Evolutionary conservation across 805 yeast genomes (phyloP), one percentile per base, ranked within the genome.

Genomic region (Candida boleticola): DNA sequence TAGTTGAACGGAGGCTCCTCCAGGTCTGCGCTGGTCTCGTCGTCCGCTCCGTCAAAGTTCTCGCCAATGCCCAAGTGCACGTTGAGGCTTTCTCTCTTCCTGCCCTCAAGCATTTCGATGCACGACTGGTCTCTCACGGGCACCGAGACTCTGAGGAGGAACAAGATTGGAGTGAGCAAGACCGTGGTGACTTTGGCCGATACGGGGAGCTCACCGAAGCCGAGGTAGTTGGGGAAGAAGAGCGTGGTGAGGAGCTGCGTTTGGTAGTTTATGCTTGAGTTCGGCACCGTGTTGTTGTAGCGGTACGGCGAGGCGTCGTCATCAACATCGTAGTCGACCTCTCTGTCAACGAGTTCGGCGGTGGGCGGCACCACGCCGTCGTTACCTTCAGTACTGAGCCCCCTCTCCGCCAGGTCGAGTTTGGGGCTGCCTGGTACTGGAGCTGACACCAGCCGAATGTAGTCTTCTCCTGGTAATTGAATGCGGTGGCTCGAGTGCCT

Each of bases 51-150:
- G 7, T 7, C 7, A 11, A 7, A 7, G 5, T 13, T n/a, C n/a
- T 32, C 13, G n/a, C n/a, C 25, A 18, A 32, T 32, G 5, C 37
- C 29, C 30, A 13, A 35, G 29, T 13, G 31, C 11, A 11, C n/a
- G 29, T 27, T 29, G 16, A 29, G 40, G 11, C 31, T 35, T 6
- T 30, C 18, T 18, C 22, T 45, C 37, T 26, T 29, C 29, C 35
- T 34, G 26, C 27, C 25, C n/a, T 41, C 35, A 3, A 49, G 21
- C 16, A 37, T 25, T 22, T 23, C 37, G 18, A 50, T 37, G 4
- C 41, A 35, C 1, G 46, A n/a, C 20, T 53, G 54, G 17, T 62
- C 58, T 26, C 66, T 44, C 6, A 68, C 71, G 1, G 74, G 74
- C 10, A 53, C 58, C 9, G 69, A 53, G 10, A 63, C 13, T 18